Percentiles rank a stretch among this genome's conserved stretches.
Conservation (phyloP, 176 grass and related monocot genomes). For the Avena atlantica region DNA sequence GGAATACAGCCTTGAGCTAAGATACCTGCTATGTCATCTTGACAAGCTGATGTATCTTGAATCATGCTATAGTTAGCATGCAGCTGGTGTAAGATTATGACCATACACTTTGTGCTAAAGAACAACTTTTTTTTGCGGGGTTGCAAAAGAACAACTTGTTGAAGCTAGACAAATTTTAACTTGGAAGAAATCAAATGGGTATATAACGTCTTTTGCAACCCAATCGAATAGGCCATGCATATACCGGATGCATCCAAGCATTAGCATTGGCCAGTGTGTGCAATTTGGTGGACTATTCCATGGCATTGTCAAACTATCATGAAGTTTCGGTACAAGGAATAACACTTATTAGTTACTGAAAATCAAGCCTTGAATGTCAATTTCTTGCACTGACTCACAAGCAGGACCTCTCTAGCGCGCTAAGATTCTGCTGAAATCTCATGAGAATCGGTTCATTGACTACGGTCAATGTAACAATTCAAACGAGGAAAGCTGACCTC, state of each 20-base stretch:
- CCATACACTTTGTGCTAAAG: not conserved
- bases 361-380: not conserved
- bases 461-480: not conserved
- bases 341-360: constrained; percentile 17
- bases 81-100: not conserved
- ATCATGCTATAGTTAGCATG: not conserved
- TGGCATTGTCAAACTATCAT: not conserved
- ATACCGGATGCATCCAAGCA: not conserved
- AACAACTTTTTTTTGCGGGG: not conserved
- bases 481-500: not conserved
- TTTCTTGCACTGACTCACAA: not conserved
- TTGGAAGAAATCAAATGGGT: not conserved
- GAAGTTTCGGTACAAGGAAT: not conserved
- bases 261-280: not conserved
- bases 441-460: not conserved
- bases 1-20: not conserved
- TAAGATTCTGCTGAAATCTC: not conserved
- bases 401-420: not conserved
- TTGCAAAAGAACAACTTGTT: not conserved
- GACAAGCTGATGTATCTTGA: not conserved
- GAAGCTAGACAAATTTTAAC: not conserved
- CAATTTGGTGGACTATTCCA: not conserved
- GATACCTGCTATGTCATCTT: not conserved
- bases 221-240: not conserved
- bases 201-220: not conserved